Evolutionary conservation across 441 rosid species (phyloP), one percentile per base, ranked within the genome.

Genomic region (Eruca vesicaria): DNA sequence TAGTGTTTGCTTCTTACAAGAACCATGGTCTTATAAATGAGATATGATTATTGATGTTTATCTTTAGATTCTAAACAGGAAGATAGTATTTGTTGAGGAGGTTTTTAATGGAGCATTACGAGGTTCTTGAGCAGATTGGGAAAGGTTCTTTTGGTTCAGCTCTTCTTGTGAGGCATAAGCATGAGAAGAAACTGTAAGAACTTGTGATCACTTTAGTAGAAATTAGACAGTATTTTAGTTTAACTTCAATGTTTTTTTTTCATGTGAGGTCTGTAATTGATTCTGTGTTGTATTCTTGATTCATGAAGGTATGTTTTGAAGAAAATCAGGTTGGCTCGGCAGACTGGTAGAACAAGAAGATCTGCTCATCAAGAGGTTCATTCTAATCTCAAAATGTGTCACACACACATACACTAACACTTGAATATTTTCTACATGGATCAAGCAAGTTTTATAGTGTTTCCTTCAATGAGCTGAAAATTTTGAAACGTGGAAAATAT

Each of bases 61-160:
- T 14, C 18, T 35, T 26, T 66, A 56, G 63, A 68, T 68, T 68
- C 53, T 21, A 9, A 0, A 64, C 31, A 80, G 72, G 70, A 72
- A 73, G 79, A 45, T 59, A 48, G 53, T 78, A 41, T 28, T 71
- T 58, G 20, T 63, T 32, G 5, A 38, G 41, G 66, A 74, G 64
- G 58, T 76, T 53, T 70, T 20, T 50, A 67, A 96, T 94, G 98
- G 99, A 96, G 87, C 89, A 94, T 79, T 96, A 96, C 75, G 99
- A 96, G 80, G 79, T 94, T 79, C 88, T 96, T 29, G 98, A 96
- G 88, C 98, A 93, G 73, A 90, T 96, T 63, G 99, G 99, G 43
- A 94, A 92, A 82, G 99, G 99, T 7, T 88, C 99, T 41, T 96
- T 96, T 48, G 99, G 99, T 69, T 92, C 98, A n/a, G 98, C 99